These are phyloP conservation scores for Clarireedia homoeocarpa DNA, from an alignment of 2,329 filamentous ascomycete genomes.

Conservation along the genomic window DNA sequence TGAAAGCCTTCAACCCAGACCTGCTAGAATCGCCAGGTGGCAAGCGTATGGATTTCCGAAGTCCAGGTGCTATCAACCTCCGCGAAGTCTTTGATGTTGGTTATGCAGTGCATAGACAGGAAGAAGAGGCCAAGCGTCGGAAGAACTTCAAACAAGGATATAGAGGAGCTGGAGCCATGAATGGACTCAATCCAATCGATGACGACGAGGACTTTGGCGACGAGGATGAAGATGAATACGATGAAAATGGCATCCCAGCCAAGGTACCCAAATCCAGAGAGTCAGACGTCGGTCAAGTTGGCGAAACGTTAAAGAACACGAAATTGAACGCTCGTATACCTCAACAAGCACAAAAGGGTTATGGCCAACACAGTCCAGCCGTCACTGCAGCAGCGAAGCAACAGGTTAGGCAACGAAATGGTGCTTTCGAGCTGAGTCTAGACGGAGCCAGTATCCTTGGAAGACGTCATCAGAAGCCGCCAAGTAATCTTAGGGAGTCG, in stretches of 20 bases:
- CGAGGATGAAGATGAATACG: slow-evolving; percentile 51
- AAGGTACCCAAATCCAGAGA: slow-evolving; percentile 62
- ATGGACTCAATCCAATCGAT: slow-evolving; percentile 55
- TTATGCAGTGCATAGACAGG: slow-evolving; percentile 95
- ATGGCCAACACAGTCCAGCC: slow-evolving; percentile 79
- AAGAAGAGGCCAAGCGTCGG: slow-evolving; percentile 87
- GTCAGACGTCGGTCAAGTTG: slow-evolving; percentile 60
- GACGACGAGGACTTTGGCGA: slow-evolving; percentile 60
- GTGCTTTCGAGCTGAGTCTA: slow-evolving; percentile 84
- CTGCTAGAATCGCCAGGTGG: slow-evolving; percentile 52
- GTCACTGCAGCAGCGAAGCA: slow-evolving; percentile 78
- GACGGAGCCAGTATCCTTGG: slow-evolving; percentile 87
- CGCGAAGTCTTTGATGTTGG: slow-evolving; percentile 96
- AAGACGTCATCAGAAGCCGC: slow-evolving; percentile 48
- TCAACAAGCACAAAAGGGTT: slow-evolving; percentile 47
- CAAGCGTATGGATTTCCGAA: slow-evolving; percentile 83
- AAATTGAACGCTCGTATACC: slow-evolving; percentile 61
- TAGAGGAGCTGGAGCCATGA: slow-evolving; percentile 56
- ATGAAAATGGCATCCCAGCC: slow-evolving; percentile 44
- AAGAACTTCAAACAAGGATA: slow-evolving; percentile 73
- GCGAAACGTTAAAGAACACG: slow-evolving; percentile 80
- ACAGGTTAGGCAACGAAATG: slow-evolving; percentile 65
- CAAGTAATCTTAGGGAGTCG: slow-evolving; percentile 25
- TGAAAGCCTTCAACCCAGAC: slow-evolving; percentile 48
- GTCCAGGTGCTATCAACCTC: slow-evolving; percentile 87